Percentiles rank a stretch among this genome's conserved stretches.
Conservation (phyloP, 768 basidiomycete species). For the Kwoniella heveanensis region DNA sequence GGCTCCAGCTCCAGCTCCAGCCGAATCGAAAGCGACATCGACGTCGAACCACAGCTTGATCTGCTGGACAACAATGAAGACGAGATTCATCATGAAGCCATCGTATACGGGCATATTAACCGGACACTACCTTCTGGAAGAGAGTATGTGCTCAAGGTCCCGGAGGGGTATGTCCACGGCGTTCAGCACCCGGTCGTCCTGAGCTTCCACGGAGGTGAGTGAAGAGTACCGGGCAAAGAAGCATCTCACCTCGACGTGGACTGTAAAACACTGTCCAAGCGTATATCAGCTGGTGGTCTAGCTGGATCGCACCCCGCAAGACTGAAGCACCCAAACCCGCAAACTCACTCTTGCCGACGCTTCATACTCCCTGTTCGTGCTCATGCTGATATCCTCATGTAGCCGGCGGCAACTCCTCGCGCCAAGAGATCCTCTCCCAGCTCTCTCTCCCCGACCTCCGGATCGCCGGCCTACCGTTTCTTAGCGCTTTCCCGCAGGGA, state of each 20-base stretch:
- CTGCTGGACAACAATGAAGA: background rate
- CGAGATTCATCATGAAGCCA: background rate
- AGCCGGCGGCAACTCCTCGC: slow-evolving; percentile 34
- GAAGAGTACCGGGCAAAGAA: too few species aligned
- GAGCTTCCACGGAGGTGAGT: slow-evolving; percentile 42
- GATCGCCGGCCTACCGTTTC: slow-evolving; percentile 30
- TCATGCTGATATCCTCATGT: background rate
- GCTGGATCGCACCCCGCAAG: too few species aligned
- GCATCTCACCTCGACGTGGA: too few species aligned
- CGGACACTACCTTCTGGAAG: slow-evolving; percentile 16
- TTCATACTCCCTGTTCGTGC: too few species aligned
- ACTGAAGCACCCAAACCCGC: too few species aligned
- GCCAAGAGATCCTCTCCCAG: slow-evolving; percentile 29
- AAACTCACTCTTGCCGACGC: too few species aligned
- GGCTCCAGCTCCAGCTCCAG: too few species aligned
- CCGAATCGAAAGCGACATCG: too few species aligned
- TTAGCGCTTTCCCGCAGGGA: slow-evolving; percentile 36
- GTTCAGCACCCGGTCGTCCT: slow-evolving; percentile 30
- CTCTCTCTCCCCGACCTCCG: slow-evolving; percentile 25
- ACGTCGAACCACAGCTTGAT: background rate
- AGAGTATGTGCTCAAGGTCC: slow-evolving; percentile 15
- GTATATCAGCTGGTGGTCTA: too few species aligned
- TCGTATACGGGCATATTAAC: slow-evolving; percentile 8
- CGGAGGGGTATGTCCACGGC: slow-evolving; percentile 9
- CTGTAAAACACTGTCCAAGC: too few species aligned